These are phyloP conservation scores for Micromonas pusilla DNA, from an alignment of 139 green algal genomes.

Conservation along the genomic window DNA sequence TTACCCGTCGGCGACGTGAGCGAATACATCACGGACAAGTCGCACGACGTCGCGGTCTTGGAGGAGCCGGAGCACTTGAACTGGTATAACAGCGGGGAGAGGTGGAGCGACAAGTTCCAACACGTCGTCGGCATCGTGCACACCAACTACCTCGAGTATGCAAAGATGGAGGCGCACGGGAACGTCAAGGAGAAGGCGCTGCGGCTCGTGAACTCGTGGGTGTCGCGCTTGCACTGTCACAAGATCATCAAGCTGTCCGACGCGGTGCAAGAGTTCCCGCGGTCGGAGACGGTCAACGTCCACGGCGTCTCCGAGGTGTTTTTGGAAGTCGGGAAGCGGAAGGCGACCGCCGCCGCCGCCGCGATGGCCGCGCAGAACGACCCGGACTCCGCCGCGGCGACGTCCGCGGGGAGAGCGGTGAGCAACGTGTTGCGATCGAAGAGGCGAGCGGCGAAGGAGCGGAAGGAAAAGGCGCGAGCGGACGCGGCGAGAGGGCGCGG, in stretches of 20 bases:
- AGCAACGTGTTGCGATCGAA: not conserved
- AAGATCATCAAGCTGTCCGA: conserved; percentile 93
- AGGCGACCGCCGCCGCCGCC: conserved; percentile 12
- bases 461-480: not conserved
- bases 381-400: not conserved
- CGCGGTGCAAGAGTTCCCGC: conserved; percentile 87
- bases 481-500: not conserved
- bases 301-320: conserved; percentile 89
- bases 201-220: conserved; percentile 65
- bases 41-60: conserved; percentile 93
- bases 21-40: conserved; percentile 69
- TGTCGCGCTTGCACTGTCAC: conserved; percentile 83
- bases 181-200: conserved; percentile 62
- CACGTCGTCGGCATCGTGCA: conserved; percentile 97
- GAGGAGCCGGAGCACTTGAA: conserved; percentile 99
- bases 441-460: not conserved
- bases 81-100: conserved; percentile 85
- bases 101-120: conserved; percentile 96
- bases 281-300: conserved; percentile 82
- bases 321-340: conserved; percentile 63
- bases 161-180: conserved; percentile 62
- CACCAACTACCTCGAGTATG: conserved; percentile 99
- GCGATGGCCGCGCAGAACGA: conserved; percentile 26
- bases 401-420: not conserved
- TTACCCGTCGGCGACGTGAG: conserved; percentile 95